Evolutionary conservation across 169 alveolate species (phyloP).

Genomic region (Plasmodium relictum): DNA sequence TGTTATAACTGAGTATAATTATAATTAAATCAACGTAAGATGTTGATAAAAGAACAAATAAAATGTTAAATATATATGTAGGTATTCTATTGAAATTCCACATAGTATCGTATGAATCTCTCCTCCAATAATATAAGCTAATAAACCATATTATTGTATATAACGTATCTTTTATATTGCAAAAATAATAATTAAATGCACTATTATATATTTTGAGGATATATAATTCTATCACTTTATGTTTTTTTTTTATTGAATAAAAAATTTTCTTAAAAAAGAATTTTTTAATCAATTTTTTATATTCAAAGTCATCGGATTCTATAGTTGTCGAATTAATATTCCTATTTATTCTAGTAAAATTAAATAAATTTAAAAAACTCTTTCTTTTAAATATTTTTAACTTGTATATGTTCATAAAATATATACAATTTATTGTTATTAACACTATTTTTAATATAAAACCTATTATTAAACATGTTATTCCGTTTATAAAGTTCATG

Average conservation of each 20-base stretch:
- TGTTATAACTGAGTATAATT: constrained; percentile 59
- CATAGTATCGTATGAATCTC: constrained; percentile 54
- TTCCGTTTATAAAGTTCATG: constrained; percentile 4
- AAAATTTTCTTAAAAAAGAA: constrained; percentile 62
- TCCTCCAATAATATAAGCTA: constrained; percentile 71
- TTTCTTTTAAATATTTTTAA: constrained; percentile 20
- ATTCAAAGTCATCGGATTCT: constrained; percentile 72
- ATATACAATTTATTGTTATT: constrained; percentile 36
- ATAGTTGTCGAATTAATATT: not conserved
- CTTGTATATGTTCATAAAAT: constrained; percentile 37
- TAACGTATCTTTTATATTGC: constrained; percentile 45
- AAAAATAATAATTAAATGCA: constrained; percentile 45
- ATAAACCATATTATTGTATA: constrained; percentile 64
- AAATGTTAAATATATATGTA: constrained; percentile 49
- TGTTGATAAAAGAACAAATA: constrained; percentile 58
- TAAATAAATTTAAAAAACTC: constrained; percentile 13
- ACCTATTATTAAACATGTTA: constrained; percentile 39
- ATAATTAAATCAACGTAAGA: constrained; percentile 70
- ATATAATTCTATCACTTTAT: constrained; percentile 39
- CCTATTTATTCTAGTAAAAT: not conserved
- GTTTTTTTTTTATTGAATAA: constrained; percentile 58
- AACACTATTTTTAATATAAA: constrained; percentile 36
- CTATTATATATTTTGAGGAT: constrained; percentile 75
- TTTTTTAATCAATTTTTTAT: constrained; percentile 63
- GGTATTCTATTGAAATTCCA: constrained; percentile 70